Conservation (phyloP, 371 early-diverging fungal species). For the Syncephalastrum contaminatum region DNA sequence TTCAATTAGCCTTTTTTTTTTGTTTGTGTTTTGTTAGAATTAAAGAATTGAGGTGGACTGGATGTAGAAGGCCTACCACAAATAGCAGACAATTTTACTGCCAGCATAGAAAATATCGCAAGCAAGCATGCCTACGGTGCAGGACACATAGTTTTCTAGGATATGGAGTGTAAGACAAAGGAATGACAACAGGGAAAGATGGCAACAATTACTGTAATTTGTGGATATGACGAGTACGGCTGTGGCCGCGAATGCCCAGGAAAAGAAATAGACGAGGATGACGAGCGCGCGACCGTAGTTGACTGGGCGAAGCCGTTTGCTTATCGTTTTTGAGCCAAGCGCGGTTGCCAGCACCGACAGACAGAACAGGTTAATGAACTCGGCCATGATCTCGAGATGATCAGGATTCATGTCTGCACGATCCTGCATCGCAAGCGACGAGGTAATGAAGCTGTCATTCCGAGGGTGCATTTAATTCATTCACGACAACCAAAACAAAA, state of each 20-base stretch:
- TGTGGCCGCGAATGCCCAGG: constrained; percentile 44
- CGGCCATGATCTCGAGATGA: constrained; percentile 33
- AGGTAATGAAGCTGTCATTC: no score
- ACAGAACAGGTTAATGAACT: constrained; percentile 40
- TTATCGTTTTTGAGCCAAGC: constrained; percentile 38
- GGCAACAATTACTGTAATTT: constrained; percentile 32
- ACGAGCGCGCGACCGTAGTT: constrained; percentile 47
- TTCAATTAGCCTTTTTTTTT: constrained; percentile 24
- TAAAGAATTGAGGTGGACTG: neutral
- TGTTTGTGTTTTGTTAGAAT: neutral
- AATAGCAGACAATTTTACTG: constrained; percentile 23
- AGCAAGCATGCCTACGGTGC: constrained; percentile 20
- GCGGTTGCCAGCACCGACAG: constrained; percentile 39
- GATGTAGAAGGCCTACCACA: constrained; percentile 10
- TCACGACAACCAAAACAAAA: no score
- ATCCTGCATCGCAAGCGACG: no score
- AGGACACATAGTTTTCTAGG: constrained; percentile 17
- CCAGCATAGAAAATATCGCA: constrained; percentile 31
- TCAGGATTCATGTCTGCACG: constrained; percentile 19
- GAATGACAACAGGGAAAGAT: no score
- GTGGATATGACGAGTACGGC: constrained; percentile 43
- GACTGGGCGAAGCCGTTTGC: constrained; percentile 30
- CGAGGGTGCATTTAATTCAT: no score
- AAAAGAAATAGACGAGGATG: constrained; percentile 33
- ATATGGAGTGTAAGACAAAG: no score